These are phyloP conservation scores for Cercospora nicotianae DNA, from an alignment of 2,329 filamentous ascomycete genomes.

Conservation along the genomic window DNA sequence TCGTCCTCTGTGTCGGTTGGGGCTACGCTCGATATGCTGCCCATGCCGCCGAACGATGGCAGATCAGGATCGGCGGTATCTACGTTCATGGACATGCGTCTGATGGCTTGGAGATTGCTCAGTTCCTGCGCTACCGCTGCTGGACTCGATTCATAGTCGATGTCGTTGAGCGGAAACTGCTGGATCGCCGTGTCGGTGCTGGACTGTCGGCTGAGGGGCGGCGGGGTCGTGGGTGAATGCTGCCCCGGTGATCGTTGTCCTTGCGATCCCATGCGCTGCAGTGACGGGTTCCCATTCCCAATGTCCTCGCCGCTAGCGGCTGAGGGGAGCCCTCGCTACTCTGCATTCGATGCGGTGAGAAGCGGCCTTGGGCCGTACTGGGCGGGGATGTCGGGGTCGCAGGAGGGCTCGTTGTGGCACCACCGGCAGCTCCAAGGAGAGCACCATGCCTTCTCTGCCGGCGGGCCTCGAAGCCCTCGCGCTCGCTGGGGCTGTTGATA, in stretches of 20 bases:
- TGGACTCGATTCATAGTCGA: constrained; percentile 87
- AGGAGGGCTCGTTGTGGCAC: background rate
- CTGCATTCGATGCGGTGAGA: constrained; percentile 18
- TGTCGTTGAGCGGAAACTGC: constrained; percentile 70
- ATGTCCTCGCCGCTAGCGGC: constrained; percentile 20
- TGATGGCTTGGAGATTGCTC: constrained; percentile 85
- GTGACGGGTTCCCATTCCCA: constrained; percentile 19
- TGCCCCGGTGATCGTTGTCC: constrained; percentile 33
- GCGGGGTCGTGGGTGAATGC: constrained; percentile 38
- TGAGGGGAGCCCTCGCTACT: constrained; percentile 36
- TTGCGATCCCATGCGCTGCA: constrained; percentile 41
- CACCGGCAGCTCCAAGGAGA: constrained; percentile 21
- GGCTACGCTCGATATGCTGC: constrained; percentile 65
- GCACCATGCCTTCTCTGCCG: constrained; percentile 31
- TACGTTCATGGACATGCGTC: constrained; percentile 94
- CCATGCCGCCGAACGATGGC: constrained; percentile 63
- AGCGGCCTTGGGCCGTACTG: background rate
- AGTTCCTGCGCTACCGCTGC: constrained; percentile 88
- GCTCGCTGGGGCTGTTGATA: constrained; percentile 59
- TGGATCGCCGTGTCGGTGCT: constrained; percentile 40
- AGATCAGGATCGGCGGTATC: constrained; percentile 70
- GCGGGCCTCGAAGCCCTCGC: constrained; percentile 46
- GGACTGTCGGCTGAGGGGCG: constrained; percentile 40
- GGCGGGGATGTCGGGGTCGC: constrained; percentile 1
- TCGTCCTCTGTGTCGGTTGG: constrained; percentile 73